Evolutionary conservation across 1,139 yeast species (phyloP).

Genomic region (Pichia norvegensis): DNA sequence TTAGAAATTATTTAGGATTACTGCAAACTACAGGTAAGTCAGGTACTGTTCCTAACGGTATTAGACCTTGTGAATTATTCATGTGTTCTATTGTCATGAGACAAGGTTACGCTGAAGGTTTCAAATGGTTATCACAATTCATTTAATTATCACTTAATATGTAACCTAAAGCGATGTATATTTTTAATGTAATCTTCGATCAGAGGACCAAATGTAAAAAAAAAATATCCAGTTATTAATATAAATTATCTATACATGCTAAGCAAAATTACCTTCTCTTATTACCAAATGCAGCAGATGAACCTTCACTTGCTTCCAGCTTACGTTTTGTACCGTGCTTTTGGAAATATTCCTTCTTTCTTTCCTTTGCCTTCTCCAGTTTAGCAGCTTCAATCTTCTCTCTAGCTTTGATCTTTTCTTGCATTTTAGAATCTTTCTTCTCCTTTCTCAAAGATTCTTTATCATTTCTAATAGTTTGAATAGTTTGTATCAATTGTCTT

Average conservation of each 20-base stretch:
- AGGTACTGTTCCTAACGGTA: slow-evolving; percentile 60
- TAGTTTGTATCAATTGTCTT: slow-evolving; percentile 79
- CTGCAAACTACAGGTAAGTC: slow-evolving; percentile 86
- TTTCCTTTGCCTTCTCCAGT: slow-evolving; percentile 69
- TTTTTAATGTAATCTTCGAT: not conserved
- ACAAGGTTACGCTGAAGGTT: slow-evolving; percentile 93
- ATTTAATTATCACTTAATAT: slow-evolving; percentile 37
- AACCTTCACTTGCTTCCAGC: slow-evolving; percentile 35
- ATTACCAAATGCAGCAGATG: slow-evolving; percentile 27
- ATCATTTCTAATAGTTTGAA: slow-evolving; percentile 74
- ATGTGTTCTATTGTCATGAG: slow-evolving; percentile 98
- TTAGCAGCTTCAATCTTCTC: slow-evolving; percentile 68
- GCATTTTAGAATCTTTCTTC: slow-evolving; percentile 72
- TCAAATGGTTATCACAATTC: slow-evolving; percentile 93
- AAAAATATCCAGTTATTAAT: not conserved
- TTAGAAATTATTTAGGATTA: slow-evolving; percentile 84
- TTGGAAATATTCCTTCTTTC: slow-evolving; percentile 80
- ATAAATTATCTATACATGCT: not conserved
- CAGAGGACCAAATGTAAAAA: too few species aligned
- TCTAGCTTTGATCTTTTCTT: slow-evolving; percentile 63
- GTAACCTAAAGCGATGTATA: not conserved
- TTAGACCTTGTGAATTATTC: slow-evolving; percentile 90
- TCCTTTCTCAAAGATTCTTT: slow-evolving; percentile 72
- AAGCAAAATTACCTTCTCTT: slow-evolving; percentile 23
- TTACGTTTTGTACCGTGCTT: slow-evolving; percentile 56